phyloP scores from a whole-genome alignment of 768 basidiomycete genomes.

The Naganishia vaughanmartiniae region DNA sequence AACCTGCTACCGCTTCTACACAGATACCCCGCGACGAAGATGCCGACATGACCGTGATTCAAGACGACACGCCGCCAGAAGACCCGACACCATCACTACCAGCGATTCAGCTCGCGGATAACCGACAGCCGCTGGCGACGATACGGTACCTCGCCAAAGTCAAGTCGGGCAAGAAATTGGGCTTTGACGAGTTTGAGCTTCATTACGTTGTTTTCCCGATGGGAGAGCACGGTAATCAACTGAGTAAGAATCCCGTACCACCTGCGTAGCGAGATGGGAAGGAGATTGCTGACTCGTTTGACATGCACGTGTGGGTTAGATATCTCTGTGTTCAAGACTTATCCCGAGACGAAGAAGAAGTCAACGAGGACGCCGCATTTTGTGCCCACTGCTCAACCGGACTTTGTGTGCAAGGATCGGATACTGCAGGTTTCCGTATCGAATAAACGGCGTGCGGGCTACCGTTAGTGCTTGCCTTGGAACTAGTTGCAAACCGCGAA shows the following conservation, averaged over 20 bases:
- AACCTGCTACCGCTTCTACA: too few species aligned
- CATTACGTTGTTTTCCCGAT: constrained; percentile 17
- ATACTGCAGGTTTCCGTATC: constrained; percentile 24
- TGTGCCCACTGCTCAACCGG: background rate
- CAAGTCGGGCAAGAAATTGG: background rate
- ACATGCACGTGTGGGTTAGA: background rate
- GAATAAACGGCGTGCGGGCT: constrained; percentile 5
- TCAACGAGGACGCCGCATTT: background rate
- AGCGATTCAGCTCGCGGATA: background rate
- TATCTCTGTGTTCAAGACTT: constrained; percentile 14
- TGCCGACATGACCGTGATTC: too few species aligned
- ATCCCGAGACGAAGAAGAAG: background rate
- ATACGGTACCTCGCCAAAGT: constrained; percentile 4
- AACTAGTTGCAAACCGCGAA: background rate
- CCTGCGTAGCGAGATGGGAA: background rate
- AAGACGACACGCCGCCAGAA: background rate
- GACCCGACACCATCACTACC: background rate
- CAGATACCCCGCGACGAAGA: background rate
- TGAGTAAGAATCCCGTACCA: constrained; percentile 11
- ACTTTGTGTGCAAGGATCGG: constrained; percentile 13
- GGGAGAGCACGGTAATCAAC: constrained; percentile 13
- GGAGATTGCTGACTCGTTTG: background rate
- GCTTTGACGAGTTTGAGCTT: background rate
- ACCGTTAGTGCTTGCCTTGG: background rate
- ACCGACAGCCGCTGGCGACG: constrained; percentile 4